Evolutionary conservation across 192 early-diverging fungal species (phyloP).

Genomic region (Cladochytrium replicatum): DNA sequence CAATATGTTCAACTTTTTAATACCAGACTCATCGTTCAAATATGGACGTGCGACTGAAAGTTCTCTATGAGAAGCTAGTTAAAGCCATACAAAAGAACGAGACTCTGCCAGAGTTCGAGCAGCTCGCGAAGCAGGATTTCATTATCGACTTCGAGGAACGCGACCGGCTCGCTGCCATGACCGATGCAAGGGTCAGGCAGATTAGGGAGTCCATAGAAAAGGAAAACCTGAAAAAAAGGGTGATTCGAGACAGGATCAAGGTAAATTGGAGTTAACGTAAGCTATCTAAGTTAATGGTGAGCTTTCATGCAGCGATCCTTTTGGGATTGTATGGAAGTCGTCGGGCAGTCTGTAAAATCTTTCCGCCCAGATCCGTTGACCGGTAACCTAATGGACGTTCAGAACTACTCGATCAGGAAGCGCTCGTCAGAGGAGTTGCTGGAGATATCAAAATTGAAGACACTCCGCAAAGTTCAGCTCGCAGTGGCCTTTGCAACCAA

Average conservation of each 20-base stretch:
- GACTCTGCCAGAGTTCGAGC: slow-evolving; percentile 28
- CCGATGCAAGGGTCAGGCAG: slow-evolving; percentile 21
- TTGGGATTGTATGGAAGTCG: slow-evolving; percentile 44
- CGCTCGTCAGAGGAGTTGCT: slow-evolving; percentile 13
- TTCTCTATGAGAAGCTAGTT: slow-evolving; percentile 28
- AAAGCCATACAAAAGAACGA: slow-evolving; percentile 36
- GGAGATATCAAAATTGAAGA: slow-evolving; percentile 17
- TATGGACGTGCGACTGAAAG: slow-evolving; percentile 14
- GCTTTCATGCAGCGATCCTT: slow-evolving; percentile 23
- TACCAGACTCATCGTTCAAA: not conserved
- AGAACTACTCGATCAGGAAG: slow-evolving; percentile 39
- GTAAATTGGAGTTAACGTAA: slow-evolving; percentile 7
- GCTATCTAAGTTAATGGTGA: not conserved
- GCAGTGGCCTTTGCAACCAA: not conserved
- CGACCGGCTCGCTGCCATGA: slow-evolving; percentile 24
- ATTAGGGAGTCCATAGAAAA: slow-evolving; percentile 30
- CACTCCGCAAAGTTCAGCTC: slow-evolving; percentile 28
- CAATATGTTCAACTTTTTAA: not conserved
- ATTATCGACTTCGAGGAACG: slow-evolving; percentile 43
- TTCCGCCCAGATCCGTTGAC: slow-evolving; percentile 34
- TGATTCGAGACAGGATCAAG: slow-evolving; percentile 41
- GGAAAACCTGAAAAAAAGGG: slow-evolving; percentile 35
- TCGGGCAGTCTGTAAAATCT: slow-evolving; percentile 37
- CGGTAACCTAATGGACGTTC: slow-evolving; percentile 18
- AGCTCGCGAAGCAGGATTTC: slow-evolving; percentile 34